phyloP scores from a whole-genome alignment of 305 asterid genomes.

The Fraxinus dipetala region DNA sequence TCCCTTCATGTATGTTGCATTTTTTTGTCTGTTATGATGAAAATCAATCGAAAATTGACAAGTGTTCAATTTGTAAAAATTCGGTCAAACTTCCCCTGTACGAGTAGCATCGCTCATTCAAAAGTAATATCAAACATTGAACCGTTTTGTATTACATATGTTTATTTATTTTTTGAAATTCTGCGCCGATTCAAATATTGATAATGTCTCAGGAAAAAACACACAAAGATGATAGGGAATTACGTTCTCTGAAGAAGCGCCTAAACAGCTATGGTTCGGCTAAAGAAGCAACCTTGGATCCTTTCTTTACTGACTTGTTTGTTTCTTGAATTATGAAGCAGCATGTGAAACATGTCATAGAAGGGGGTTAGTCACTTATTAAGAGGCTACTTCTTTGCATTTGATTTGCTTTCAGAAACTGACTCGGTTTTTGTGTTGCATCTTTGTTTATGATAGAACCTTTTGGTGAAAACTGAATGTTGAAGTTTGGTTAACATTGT shows the following conservation, averaged over 20 bases:
- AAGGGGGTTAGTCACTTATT: neutral
- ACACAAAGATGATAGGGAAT: conserved; percentile 62
- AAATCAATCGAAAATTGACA: neutral
- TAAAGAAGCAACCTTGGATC: conserved; percentile 61
- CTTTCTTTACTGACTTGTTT: conserved; percentile 56
- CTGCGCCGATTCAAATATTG: conserved; percentile 5
- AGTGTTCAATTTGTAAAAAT: neutral
- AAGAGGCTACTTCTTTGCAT: neutral
- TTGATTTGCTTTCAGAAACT: neutral
- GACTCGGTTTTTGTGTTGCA: neutral
- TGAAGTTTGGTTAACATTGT: neutral
- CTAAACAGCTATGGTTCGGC: conserved; percentile 60
- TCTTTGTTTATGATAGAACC: neutral
- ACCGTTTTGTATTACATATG: neutral
- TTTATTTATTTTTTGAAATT: neutral
- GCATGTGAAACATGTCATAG: neutral
- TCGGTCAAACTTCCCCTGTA: neutral
- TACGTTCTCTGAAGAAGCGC: conserved; percentile 63
- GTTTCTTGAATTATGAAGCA: conserved; percentile 24
- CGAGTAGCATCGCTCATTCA: neutral
- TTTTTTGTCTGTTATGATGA: neutral
- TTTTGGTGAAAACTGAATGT: neutral
- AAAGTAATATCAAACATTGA: neutral
- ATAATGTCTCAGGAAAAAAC: conserved; percentile 54
- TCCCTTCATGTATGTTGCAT: neutral